Evolutionary conservation across 2,329 filamentous ascomycete genomes (phyloP).

Genomic region (Coniochaeta ligniaria): DNA sequence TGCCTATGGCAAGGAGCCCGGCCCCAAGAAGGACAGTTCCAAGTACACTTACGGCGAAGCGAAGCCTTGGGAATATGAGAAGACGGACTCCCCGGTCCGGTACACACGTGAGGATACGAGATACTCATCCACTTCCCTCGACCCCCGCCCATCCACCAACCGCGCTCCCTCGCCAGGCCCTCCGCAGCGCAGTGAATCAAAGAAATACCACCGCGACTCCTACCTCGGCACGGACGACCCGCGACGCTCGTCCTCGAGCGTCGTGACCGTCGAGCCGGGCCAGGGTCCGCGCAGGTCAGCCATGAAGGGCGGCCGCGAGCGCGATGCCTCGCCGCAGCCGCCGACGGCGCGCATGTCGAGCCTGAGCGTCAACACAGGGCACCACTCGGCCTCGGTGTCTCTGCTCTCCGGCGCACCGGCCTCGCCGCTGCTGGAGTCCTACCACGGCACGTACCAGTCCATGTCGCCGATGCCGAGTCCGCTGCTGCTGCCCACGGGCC

Average conservation of each 20-base stretch:
- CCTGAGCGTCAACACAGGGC: constrained; percentile 41
- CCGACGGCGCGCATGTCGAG: constrained; percentile 43
- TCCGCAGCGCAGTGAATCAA: constrained; percentile 9
- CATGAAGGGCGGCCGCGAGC: constrained; percentile 15
- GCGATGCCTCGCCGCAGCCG: constrained; percentile 40
- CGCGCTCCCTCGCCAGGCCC: constrained; percentile 16
- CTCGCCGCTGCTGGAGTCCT: constrained; percentile 85
- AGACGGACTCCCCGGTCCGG: constrained; percentile 22
- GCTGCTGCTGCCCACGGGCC: constrained; percentile 46
- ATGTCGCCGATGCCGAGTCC: constrained; percentile 93
- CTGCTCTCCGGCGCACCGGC: constrained; percentile 53
- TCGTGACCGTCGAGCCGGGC: constrained; percentile 34
- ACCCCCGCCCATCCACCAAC: constrained; percentile 7
- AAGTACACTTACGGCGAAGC: constrained; percentile 22
- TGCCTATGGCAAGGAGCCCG: constrained; percentile 36
- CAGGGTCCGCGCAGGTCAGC: constrained; percentile 22
- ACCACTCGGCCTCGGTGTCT: constrained; percentile 20
- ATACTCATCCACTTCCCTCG: constrained; percentile 8
- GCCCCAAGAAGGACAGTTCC: constrained; percentile 2
- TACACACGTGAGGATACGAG: constrained; percentile 15
- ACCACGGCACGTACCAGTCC: constrained; percentile 88
- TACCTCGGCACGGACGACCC: constrained; percentile 21
- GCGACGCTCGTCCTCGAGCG: constrained; percentile 23
- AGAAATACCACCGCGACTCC: constrained; percentile 20
- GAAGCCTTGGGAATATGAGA: constrained; percentile 30